Conservation (phyloP, 176 grass and related monocot species). For the Eleusine coracana region DNA sequence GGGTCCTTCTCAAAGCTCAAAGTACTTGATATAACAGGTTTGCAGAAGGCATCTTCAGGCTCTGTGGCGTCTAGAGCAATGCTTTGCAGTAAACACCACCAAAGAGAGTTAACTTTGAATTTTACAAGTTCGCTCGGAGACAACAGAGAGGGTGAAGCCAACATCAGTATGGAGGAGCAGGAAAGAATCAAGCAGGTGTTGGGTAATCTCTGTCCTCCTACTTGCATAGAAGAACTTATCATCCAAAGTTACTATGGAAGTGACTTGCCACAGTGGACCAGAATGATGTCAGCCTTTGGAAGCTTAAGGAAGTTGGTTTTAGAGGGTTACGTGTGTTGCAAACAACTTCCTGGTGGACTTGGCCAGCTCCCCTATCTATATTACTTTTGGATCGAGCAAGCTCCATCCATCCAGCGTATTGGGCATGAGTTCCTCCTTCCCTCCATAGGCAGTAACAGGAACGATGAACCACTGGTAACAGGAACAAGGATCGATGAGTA, state of each 20-base stretch:
- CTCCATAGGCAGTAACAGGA: too few species aligned
- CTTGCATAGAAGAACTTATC: not conserved
- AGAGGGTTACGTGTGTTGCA: not conserved
- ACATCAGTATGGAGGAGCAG: slow-evolving; percentile 19
- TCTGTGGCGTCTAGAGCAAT: slow-evolving; percentile 24
- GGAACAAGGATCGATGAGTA: too few species aligned
- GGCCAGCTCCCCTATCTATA: slow-evolving; percentile 31
- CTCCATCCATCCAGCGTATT: not conserved
- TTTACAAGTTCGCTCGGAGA: not conserved
- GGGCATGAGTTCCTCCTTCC: too few species aligned
- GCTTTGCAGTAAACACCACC: slow-evolving; percentile 10
- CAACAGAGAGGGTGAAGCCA: not conserved
- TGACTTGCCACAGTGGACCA: slow-evolving; percentile 34
- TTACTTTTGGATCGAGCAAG: not conserved
- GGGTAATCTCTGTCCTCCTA: slow-evolving; percentile 30
- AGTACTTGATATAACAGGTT: not conserved
- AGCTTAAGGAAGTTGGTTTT: not conserved
- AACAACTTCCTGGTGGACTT: slow-evolving; percentile 20
- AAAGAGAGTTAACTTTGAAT: not conserved
- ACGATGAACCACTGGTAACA: too few species aligned
- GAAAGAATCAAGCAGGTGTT: not conserved
- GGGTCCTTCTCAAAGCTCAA: not conserved
- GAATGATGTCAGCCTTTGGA: not conserved
- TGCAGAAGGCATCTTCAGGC: slow-evolving; percentile 33
- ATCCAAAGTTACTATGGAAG: slow-evolving; percentile 35